Percentiles rank a stretch among this genome's conserved stretches.
Evolutionary conservation across 768 basidiomycete genomes (phyloP).

Genomic region (Auricularia cornea): DNA sequence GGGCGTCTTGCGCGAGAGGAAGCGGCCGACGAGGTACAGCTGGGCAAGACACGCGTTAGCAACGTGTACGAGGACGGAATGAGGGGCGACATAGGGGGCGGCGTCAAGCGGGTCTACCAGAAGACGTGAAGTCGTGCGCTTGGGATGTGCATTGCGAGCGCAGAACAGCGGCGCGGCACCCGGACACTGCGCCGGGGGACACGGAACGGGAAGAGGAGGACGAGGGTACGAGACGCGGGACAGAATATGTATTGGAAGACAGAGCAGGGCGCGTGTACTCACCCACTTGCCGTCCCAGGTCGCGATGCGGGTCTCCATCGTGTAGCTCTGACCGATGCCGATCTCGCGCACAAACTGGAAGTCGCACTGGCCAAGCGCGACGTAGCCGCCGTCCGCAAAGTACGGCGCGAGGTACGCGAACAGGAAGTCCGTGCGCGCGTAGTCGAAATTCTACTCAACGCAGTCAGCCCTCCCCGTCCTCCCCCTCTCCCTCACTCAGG

Average conservation of each 20-base stretch:
- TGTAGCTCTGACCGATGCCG: not conserved
- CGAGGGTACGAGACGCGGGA: too few species aligned
- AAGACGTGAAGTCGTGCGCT: too few species aligned
- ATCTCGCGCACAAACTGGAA: not conserved
- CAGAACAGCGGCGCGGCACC: too few species aligned
- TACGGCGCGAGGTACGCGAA: not conserved
- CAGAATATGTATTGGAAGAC: not conserved
- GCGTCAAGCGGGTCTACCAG: too few species aligned
- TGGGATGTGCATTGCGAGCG: too few species aligned
- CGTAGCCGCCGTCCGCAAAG: not conserved
- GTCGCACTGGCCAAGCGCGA: not conserved
- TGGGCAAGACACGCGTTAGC: not conserved
- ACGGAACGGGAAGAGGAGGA: not conserved
- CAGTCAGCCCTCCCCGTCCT: not conserved
- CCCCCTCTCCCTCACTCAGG: not conserved
- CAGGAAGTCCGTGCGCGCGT: not conserved
- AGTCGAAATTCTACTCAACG: not conserved
- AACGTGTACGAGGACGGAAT: not conserved
- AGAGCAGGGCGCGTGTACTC: not conserved
- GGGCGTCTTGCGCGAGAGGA: not conserved
- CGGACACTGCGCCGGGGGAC: too few species aligned
- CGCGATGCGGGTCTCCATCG: not conserved
- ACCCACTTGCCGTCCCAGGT: not conserved
- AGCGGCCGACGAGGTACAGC: not conserved
- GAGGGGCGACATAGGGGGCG: too few species aligned